Percentiles rank a stretch among this genome's conserved stretches.
Conservation (phyloP, 345 rosid species). For the Ceriops zippeliana region DNA sequence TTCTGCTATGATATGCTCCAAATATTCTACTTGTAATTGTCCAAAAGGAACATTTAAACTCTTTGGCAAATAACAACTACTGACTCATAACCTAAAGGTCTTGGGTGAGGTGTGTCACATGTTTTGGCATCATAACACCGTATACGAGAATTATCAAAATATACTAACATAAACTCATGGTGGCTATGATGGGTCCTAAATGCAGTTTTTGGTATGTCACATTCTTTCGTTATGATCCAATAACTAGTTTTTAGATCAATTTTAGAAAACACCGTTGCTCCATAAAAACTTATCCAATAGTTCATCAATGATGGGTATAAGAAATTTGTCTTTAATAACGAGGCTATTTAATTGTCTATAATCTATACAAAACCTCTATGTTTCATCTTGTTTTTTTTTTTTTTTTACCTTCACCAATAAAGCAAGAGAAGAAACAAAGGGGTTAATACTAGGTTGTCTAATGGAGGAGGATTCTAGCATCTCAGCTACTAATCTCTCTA, state of each 20-base stretch:
- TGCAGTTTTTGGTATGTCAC: not conserved
- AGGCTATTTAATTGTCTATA: not conserved
- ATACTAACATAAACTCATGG: not conserved
- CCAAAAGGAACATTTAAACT: not conserved
- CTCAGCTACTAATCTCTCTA: not conserved
- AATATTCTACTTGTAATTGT: not conserved
- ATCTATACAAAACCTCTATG: not conserved
- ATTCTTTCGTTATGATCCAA: not conserved
- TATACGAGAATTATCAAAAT: not conserved
- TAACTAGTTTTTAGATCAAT: not conserved
- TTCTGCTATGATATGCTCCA: not conserved
- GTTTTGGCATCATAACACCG: no score
- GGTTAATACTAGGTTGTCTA: not conserved
- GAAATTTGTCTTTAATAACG: not conserved
- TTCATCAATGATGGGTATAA: not conserved
- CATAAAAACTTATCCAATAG: not conserved
- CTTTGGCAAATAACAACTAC: not conserved
- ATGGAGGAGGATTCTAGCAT: not conserved
- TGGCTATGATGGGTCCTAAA: not conserved
- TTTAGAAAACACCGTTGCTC: not conserved
- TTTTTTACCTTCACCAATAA: not conserved
- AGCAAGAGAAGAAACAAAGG: not conserved
- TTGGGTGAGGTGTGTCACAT: no score
- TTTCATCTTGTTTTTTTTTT: not conserved
- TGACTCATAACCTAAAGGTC: no score